Percentiles rank a stretch among this genome's conserved stretches.
phyloP scores from a whole-genome alignment of 2,329 filamentous ascomycete species.

The Monosporascus sp. region DNA sequence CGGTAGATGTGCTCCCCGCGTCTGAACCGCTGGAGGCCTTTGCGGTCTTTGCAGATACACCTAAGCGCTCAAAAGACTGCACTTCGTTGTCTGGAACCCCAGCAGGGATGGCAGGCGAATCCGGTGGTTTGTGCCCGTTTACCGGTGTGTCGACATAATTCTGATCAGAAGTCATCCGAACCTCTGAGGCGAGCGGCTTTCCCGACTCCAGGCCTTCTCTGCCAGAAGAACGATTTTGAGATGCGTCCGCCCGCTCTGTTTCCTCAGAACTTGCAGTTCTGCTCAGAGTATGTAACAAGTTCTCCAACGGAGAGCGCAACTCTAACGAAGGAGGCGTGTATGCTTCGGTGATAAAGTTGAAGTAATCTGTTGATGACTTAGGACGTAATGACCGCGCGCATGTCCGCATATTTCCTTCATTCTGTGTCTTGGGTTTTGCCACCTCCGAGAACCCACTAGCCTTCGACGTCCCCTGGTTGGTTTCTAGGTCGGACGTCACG shows the following conservation, averaged over 20 bases:
- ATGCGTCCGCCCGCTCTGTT: constrained; percentile 13
- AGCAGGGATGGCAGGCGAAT: constrained; percentile 19
- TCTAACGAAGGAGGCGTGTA: constrained; percentile 24
- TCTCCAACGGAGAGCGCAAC: constrained; percentile 16
- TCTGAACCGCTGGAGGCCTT: constrained; percentile 15
- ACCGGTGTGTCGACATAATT: constrained; percentile 5
- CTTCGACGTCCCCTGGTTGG: neutral
- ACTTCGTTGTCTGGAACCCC: constrained; percentile 26
- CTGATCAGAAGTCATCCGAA: neutral
- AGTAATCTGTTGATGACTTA: constrained; percentile 23
- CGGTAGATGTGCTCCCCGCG: constrained; percentile 14
- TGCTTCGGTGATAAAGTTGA: constrained; percentile 24
- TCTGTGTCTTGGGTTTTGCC: neutral
- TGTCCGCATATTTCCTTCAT: constrained; percentile 7
- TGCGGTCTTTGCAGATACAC: constrained; percentile 19
- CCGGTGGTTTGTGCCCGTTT: constrained; percentile 13
- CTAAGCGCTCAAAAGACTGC: constrained; percentile 23
- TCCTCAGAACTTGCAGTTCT: constrained; percentile 17
- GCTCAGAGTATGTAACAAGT: constrained; percentile 13
- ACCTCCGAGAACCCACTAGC: neutral
- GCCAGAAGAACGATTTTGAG: constrained; percentile 3
- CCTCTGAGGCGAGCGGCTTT: neutral
- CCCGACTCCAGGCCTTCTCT: neutral
- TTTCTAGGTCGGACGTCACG: neutral
- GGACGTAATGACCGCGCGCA: constrained; percentile 9